Base-by-base conservation (phyloP, 2,329 filamentous ascomycete genomes). In the Colletotrichum falcatum region DNA sequence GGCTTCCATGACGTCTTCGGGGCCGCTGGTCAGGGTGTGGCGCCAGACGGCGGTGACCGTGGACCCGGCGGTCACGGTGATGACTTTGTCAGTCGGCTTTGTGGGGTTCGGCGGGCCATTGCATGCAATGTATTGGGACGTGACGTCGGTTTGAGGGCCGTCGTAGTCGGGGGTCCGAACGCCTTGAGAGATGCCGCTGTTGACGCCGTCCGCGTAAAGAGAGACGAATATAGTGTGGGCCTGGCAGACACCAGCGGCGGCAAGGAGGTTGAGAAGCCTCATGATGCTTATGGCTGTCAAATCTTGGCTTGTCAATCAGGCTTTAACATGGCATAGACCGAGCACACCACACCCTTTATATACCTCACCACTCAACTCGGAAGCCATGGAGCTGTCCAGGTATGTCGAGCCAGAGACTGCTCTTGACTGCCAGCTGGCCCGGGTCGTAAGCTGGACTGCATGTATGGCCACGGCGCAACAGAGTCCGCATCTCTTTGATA, bases 1-100 rank as follows among this genome's bases (percentile, higher is more conserved):
- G 0, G 84, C 74, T 68, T 87, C 86, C 76, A 89, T 87, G 1
- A 87, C 85, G 71, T 88, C 86, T 23, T 79, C 78, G 0, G 79
- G 72, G 28, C 86, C 84, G 20, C 67, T 68, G 12, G 72, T 68
- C 18, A 88, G 76, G 0, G 84, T 87, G 74, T 88, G 85, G 66
- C 87, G 81, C 86, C 86, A 89, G 65, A 85, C 82, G 2, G 85
- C 82, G 20, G 82, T 81, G n/a, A 87, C 81, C 23, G 80, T 84
- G 49, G 80, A 79, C 1, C 84, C 84, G 3, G 83, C 84, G 33
- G 74, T 81, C 39, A 85, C 83, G 46, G 81, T 78, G 74, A 87
- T 84, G 68, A 86, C 80, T 71, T 84, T 81, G 72, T 79, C 78
- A 1, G 84, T 84, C 1, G 85, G 78, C 18, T 79, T 83, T 1